A percentile compares a stretch with the other conserved stretches of the same genome.
These are phyloP conservation scores for Hericium alpestre DNA, from an alignment of 768 basidiomycete species.

Conservation along the genomic window DNA sequence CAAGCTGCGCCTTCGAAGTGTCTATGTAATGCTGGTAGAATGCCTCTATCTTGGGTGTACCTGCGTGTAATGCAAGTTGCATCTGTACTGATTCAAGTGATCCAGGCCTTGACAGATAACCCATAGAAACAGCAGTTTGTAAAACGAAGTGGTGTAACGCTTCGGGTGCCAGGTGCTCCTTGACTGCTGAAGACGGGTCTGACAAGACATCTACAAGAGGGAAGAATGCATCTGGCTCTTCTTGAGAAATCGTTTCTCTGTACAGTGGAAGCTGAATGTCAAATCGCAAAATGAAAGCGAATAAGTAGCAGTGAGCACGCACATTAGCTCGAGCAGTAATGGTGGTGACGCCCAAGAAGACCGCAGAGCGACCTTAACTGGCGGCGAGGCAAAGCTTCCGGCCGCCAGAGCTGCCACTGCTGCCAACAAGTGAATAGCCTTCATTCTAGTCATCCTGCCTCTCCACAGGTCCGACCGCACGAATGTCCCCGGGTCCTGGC, in stretches of 20 bases:
- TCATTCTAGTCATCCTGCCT: too few relatives aligned
- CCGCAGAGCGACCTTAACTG: constrained; percentile 25
- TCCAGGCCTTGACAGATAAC: constrained; percentile 39
- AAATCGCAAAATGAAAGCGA: background rate
- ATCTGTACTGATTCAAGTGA: constrained; percentile 51
- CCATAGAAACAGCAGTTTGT: constrained; percentile 35
- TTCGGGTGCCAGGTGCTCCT: constrained; percentile 32
- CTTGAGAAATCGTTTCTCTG: constrained; percentile 75
- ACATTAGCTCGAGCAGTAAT: constrained; percentile 23
- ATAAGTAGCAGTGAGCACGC: constrained; percentile 3
- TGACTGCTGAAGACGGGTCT: constrained; percentile 30
- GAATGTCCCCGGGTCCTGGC: too few relatives aligned
- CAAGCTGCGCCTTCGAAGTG: constrained; percentile 18
- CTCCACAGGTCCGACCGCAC: too few relatives aligned
- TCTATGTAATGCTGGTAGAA: constrained; percentile 64
- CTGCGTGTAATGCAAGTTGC: constrained; percentile 67
- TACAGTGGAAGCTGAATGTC: background rate
- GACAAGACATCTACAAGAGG: constrained; percentile 60
- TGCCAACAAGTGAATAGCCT: background rate
- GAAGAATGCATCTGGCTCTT: constrained; percentile 68
- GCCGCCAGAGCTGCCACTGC: background rate
- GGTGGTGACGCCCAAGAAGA: constrained; percentile 27
- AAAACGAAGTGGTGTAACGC: constrained; percentile 46
- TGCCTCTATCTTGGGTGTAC: constrained; percentile 74
- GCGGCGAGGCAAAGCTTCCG: constrained; percentile 14